Evolutionary conservation across 1,284 basidiomycete genomes (phyloP), one percentile per base, ranked within the genome.

Genomic region (Boletus mariae): DNA sequence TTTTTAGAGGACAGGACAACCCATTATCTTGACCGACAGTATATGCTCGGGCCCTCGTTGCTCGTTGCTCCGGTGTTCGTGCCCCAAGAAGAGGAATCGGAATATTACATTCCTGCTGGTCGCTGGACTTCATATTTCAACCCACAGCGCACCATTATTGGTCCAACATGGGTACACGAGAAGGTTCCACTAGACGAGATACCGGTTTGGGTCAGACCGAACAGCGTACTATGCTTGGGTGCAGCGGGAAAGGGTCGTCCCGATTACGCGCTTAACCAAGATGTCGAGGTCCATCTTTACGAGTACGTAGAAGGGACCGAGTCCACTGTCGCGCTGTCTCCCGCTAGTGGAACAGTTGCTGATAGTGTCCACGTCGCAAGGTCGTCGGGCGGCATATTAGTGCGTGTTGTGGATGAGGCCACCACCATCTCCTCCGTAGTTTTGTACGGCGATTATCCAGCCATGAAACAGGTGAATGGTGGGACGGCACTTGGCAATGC

Each of bases 41-140:
- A 79, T 68, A 85, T 87, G 83, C 66, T 89, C 52, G 87, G 87
- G 1, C 82, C 83, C 5, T 80, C 74, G 17, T 75, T 90, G 17
- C 82, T 90, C 38, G 82, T 90, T 47, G 86, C 85, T n/a, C 87
- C 87, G 3, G 84, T 89, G 2, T 82, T 90, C 59, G 80, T 81
- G 3, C 75, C 80, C 17, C 67, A 76, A 51, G 75, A 74, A 28
- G 79, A 85, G 63, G 77, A 80, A 55, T 74, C 78, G 0, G 79
- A 83, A 57, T 89, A 84, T 64, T 90, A 90, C 69, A 68, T 90
- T 51, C 87, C 86, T 25, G 76, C 76, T 3, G 87, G 87, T 10
- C 74, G 72, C 26, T 89, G 87, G 87, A 89, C 86, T 2, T 80
- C 80, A 29, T 79, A 80, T 66, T 83, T 79, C 71, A 65, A 82